These are phyloP conservation scores for Saccharomyces kudriavzevii DNA, from an alignment of 805 yeast genomes.

Conservation along the genomic window DNA sequence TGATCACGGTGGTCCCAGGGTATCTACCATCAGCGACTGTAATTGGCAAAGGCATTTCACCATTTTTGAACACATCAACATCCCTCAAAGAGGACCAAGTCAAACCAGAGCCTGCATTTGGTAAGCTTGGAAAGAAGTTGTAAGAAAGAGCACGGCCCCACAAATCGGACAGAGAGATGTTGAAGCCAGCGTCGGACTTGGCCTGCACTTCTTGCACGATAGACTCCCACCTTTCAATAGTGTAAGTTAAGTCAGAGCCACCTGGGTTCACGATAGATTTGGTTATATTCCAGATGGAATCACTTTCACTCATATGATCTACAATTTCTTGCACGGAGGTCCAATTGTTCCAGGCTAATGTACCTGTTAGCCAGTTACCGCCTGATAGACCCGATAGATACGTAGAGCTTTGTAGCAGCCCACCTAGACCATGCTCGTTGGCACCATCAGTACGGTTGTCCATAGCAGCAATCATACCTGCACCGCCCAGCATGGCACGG, in stretches of 20 bases:
- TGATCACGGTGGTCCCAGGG: conserved; percentile 50
- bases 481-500: conserved; percentile 77
- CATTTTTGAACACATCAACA: conserved; percentile 50
- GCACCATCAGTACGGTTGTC: conserved; percentile 62
- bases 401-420: conserved; percentile 60
- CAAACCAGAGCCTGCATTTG: conserved; percentile 57
- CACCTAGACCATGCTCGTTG: conserved; percentile 55
- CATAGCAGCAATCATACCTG: conserved; percentile 74
- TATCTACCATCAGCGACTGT: conserved; percentile 57
- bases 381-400: conserved; percentile 77
- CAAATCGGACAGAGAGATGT: conserved; percentile 58
- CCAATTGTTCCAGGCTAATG: conserved; percentile 64
- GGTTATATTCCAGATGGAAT: conserved; percentile 60
- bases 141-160: conserved; percentile 75
- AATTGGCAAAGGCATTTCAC: conserved; percentile 67
- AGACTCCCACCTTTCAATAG: conserved; percentile 44
- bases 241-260: conserved; percentile 49
- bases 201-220: conserved; percentile 44
- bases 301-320: conserved; percentile 28
- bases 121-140: conserved; percentile 56
- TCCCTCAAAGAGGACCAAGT: conserved; percentile 52
- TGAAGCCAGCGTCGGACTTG: conserved; percentile 58
- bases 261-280: conserved; percentile 54
- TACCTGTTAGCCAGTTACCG: conserved; percentile 73
- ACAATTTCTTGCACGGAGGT: conserved; percentile 57